Conservation (phyloP, 441 rosid species). For the Aquilaria agallochum region DNA sequence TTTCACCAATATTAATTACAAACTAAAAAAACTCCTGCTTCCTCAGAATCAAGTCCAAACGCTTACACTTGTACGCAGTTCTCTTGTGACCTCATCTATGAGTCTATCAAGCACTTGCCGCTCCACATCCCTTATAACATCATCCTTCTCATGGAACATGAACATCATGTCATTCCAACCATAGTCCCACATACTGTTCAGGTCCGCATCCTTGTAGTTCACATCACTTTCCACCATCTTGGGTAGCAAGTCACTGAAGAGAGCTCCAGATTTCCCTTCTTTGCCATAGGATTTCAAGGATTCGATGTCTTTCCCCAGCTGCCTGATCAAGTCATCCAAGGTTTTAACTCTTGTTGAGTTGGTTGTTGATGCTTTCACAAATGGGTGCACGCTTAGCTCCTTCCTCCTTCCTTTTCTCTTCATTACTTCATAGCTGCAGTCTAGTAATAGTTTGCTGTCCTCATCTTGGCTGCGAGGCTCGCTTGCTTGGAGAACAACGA, state of each 20-base stretch:
- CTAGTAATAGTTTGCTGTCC: slow-evolving; percentile 56
- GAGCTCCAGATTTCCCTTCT: slow-evolving; percentile 30
- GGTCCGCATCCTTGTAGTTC: slow-evolving; percentile 39
- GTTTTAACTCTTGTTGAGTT: slow-evolving; percentile 30
- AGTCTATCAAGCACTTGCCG: slow-evolving; percentile 50
- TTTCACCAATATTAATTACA: too few relatives aligned
- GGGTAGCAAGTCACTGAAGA: slow-evolving; percentile 56
- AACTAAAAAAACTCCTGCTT: neutral
- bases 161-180: slow-evolving; percentile 57
- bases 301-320: slow-evolving; percentile 48
- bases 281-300: slow-evolving; percentile 52
- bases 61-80: slow-evolving; percentile 24
- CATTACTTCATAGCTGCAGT: slow-evolving; percentile 79
- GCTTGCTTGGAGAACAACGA: slow-evolving; percentile 20
- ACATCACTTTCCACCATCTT: slow-evolving; percentile 65
- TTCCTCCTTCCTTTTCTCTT: slow-evolving; percentile 70
- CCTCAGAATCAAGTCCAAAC: slow-evolving; percentile 1
- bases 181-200: slow-evolving; percentile 86
- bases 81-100: slow-evolving; percentile 54
- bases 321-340: slow-evolving; percentile 61
- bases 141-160: slow-evolving; percentile 56
- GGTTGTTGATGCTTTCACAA: slow-evolving; percentile 30
- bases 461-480: slow-evolving; percentile 26
- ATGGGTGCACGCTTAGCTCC: slow-evolving; percentile 66
- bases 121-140: slow-evolving; percentile 65